Evolutionary conservation across 768 basidiomycete species (phyloP).

Genomic region (Hortiboletus campestris): DNA sequence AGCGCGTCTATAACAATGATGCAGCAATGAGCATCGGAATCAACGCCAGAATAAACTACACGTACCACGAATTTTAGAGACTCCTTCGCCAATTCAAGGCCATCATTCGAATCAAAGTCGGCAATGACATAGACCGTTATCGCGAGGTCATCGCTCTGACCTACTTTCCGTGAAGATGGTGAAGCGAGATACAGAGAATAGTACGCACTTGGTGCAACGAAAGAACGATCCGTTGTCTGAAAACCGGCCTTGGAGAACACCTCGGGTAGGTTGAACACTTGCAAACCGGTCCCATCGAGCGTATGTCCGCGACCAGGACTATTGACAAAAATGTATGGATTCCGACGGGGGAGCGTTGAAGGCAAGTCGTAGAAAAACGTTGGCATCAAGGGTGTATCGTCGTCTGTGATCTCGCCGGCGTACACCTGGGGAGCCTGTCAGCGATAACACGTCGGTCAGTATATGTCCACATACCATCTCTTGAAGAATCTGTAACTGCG

Average conservation of each 20-base stretch:
- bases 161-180: slow-evolving; percentile 12
- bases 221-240: slow-evolving; percentile 41
- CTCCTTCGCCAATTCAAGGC: slow-evolving; percentile 58
- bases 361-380: slow-evolving; percentile 92
- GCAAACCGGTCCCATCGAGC: slow-evolving; percentile 6
- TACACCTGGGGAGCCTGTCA: slow-evolving; percentile 45
- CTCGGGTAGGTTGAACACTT: slow-evolving; percentile 32
- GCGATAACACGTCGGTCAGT: not conserved
- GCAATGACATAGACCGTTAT: slow-evolving; percentile 66
- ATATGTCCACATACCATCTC: slow-evolving; percentile 52
- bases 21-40: not conserved
- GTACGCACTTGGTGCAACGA: slow-evolving; percentile 62
- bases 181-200: not conserved
- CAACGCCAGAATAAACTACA: not conserved
- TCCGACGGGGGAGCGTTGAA: slow-evolving; percentile 66
- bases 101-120: slow-evolving; percentile 68
- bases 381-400: slow-evolving; percentile 46
- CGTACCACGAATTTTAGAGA: slow-evolving; percentile 65
- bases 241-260: slow-evolving; percentile 38
- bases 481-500: slow-evolving; percentile 68
- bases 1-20: slow-evolving; percentile 36
- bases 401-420: slow-evolving; percentile 53
- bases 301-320: slow-evolving; percentile 26
- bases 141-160: slow-evolving; percentile 24
- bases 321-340: slow-evolving; percentile 66